Base-by-base conservation (phyloP, 2,329 filamentous ascomycete species). In the Thelonectria discophora region DNA sequence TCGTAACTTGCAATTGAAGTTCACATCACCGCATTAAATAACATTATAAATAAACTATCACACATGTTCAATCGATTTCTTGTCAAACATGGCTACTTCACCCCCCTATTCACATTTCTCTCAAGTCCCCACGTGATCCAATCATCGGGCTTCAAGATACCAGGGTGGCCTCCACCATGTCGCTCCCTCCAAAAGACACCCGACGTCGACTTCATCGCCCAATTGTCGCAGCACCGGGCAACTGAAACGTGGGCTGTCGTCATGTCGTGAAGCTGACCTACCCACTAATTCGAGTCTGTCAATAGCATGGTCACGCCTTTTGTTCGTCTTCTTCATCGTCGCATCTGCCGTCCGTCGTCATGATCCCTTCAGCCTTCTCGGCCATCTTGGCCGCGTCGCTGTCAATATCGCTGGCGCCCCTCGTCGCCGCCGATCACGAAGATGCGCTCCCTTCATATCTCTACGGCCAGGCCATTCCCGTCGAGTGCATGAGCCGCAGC, bases 401-500 rank as follows among this genome's bases (percentile, higher is more conserved):
- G 62, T 57, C 70, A 27, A 5, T 34, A 9, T 34, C 13, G 32
- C 32, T 34, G 13, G 9, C 13, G 32, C 57, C 69, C 18, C 58
- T 74, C 40, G 72, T 69, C 18, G 68, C 65, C 7, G 76, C 75
- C 7, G 69, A 69, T 5, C 72, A 71, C 43, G 80, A 82, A 60
- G 77, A 80, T 62, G 73, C 77, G 24, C 77, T 88, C 46, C 86
- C 87, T 0, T 87, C 86, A 27, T 89, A 89, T 72, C 84, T 86
- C 70, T 90, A 89, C 72, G 88, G 88, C 68, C 88, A 89, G 13
- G 76, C 85, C 11, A 89, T 93, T 63, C 82, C 84, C 39, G 88
- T 93, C 18, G 88, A 89, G 72, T 93, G 90, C 79, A 85, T 93
- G 81, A 90, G 91, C 72, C 84, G 90, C 62, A 91, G 87, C 76